A percentile compares a stretch with the other conserved stretches of the same genome.
Conservation (phyloP, 495 filamentous ascomycete genomes). For the Xylaria bambusicola region DNA sequence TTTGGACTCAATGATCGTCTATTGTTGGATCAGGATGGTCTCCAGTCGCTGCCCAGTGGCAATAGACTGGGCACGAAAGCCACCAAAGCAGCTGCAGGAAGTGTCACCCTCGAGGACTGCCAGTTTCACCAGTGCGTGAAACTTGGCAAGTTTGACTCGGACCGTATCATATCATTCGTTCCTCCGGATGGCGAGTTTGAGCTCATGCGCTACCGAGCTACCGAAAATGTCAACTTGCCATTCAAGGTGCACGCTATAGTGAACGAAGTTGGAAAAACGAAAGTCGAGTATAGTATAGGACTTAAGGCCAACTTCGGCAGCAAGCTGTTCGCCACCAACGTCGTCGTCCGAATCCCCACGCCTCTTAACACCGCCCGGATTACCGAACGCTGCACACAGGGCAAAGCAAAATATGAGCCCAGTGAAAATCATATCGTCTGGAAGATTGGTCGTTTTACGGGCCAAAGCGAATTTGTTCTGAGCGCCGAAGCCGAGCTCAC, state of each 20-base stretch:
- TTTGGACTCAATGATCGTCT: slow-evolving; percentile 98
- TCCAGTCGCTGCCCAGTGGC: slow-evolving; percentile 65
- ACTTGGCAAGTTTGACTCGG: slow-evolving; percentile 93
- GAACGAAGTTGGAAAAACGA: slow-evolving; percentile 94
- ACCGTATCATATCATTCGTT: slow-evolving; percentile 96
- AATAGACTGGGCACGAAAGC: slow-evolving; percentile 77
- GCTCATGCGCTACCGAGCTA: slow-evolving; percentile 99
- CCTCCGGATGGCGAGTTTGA: slow-evolving; percentile 99
- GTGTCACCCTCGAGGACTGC: slow-evolving; percentile 95
- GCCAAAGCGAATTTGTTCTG: slow-evolving; percentile 91
- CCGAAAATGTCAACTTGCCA: slow-evolving; percentile 97
- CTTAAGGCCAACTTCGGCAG: slow-evolving; percentile 95
- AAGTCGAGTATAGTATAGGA: slow-evolving; percentile 97
- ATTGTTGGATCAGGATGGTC: slow-evolving; percentile 77
- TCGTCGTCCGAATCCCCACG: slow-evolving; percentile 92
- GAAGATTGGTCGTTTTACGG: slow-evolving; percentile 97
- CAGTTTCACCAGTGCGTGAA: slow-evolving; percentile 99
- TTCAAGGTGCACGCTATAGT: slow-evolving; percentile 99
- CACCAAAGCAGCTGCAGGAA: slow-evolving; percentile 92
- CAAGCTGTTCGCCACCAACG: slow-evolving; percentile 97
- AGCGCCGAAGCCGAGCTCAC: slow-evolving; percentile 92
- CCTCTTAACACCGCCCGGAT: slow-evolving; percentile 95
- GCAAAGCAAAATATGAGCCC: slow-evolving; percentile 98
- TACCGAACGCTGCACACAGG: slow-evolving; percentile 89
- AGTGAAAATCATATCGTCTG: slow-evolving; percentile 97